Base-by-base conservation (phyloP, 176 grass and related monocot species). In the Microstegium vimineum region DNA sequence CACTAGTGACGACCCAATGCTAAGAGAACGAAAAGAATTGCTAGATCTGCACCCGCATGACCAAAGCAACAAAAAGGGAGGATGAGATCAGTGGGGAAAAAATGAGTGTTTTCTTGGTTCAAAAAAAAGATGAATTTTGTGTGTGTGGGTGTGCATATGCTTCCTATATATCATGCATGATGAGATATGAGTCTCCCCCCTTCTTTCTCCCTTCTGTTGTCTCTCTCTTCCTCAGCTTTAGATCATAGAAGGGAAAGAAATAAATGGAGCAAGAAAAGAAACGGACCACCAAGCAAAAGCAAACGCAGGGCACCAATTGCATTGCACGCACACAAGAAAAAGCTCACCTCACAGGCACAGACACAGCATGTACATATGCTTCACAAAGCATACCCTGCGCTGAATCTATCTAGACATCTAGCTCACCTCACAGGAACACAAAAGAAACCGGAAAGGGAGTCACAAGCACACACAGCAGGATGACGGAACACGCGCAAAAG, bases 321-420 rank as follows among this genome's bases (percentile, higher is more conserved):
- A 54, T 8, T 20, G 57, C 57, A 61, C 9, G 49, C 71, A 56
- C 83, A n/a, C 66, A 77, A 72, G 78, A 66, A 73, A n/a, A 54
- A 77, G 78, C 52, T 56, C 52, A 56, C 52, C 52, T 56, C 49
- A 51, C 45, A 49, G 69, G 51, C 80, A 73, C 47, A 47, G 43
- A 20, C 61, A 78, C 49, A 52, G 76, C 73, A 71, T 83, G 68
- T 73, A 67, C 71, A 77, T 40, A 40, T 81, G 71, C 82, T 89
- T 64, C 87, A 81, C 78, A 81, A 87, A 85, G 69, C 82, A 88
- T 84, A n/a, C 68, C 66, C 78, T 88, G 91, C 75, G 47, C 79
- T 88, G 89, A 93, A 93, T 90, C 88, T 90, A 93, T 59, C 82
- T 70, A 83, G 40, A 80, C 70, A 88, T 90, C 78, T 84, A 82